Conservation (phyloP, 73 alveolate genomes). For the Durusdinium trenchii region DNA sequence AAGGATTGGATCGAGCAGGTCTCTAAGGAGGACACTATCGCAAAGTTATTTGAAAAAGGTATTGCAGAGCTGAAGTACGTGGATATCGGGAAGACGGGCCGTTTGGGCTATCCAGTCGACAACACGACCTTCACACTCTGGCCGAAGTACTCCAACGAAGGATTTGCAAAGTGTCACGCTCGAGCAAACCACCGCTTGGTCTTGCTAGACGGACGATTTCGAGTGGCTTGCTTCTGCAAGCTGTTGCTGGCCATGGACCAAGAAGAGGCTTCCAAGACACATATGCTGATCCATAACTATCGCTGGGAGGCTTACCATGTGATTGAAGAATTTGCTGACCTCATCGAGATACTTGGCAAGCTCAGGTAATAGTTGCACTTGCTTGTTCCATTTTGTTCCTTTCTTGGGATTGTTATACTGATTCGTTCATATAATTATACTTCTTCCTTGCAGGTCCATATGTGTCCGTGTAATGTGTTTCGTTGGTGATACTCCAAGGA, state of each 20-base stretch:
- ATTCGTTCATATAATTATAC: not conserved
- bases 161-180: not conserved
- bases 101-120: constrained; percentile 7
- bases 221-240: constrained; percentile 28
- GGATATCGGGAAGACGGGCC: constrained; percentile 12
- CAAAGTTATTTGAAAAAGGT: not conserved
- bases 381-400: no score
- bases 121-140: not conserved
- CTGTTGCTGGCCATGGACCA: constrained; percentile 12
- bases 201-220: constrained; percentile 24
- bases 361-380: not conserved
- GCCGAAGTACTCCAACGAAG: not conserved
- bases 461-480: not conserved
- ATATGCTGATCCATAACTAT: not conserved
- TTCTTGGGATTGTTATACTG: no score
- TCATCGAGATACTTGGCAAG: not conserved
- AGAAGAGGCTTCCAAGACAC: not conserved
- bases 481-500: not conserved
- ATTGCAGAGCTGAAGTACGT: not conserved
- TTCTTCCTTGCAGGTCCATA: not conserved
- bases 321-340: constrained; percentile 49
- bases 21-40: not conserved
- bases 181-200: constrained; percentile 11
- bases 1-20: not conserved
- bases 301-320: not conserved